Percentiles rank a stretch among this genome's conserved stretches.
phyloP scores from a whole-genome alignment of 2,329 filamentous ascomycete species.

The Ophiostoma populinum region DNA sequence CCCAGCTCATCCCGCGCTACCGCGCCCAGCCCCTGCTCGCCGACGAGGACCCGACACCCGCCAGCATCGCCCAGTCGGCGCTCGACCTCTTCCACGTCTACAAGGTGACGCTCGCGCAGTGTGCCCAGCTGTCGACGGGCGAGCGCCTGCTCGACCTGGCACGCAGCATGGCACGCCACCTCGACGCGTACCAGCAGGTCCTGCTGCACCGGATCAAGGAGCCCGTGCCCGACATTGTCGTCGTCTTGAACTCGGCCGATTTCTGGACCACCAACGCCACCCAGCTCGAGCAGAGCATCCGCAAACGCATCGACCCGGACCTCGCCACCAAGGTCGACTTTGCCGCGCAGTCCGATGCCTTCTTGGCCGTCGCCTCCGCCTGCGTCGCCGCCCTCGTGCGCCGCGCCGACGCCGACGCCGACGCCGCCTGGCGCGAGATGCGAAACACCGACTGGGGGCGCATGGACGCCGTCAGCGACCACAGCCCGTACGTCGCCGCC shows the following conservation, averaged over 20 bases:
- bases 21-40: slow-evolving; percentile 64
- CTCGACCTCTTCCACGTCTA: slow-evolving; percentile 98
- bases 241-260: slow-evolving; percentile 90
- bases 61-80: slow-evolving; percentile 80
- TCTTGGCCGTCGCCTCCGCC: slow-evolving; percentile 84
- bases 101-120: slow-evolving; percentile 80
- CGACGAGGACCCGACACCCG: slow-evolving; percentile 79
- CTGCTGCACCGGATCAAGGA: slow-evolving; percentile 42
- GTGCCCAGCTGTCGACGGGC: slow-evolving; percentile 89
- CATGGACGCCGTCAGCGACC: slow-evolving; percentile 83
- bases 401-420: slow-evolving; percentile 65
- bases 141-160: slow-evolving; percentile 71
- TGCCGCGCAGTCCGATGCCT: slow-evolving; percentile 83
- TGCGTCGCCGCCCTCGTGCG: slow-evolving; percentile 72
- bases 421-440: slow-evolving; percentile 92
- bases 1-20: slow-evolving; percentile 73
- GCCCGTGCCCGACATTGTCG: slow-evolving; percentile 63
- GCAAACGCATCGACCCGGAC: slow-evolving; percentile 69
- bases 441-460: slow-evolving; percentile 87
- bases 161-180: slow-evolving; percentile 72
- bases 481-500: slow-evolving; percentile 80
- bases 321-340: slow-evolving; percentile 64
- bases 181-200: slow-evolving; percentile 92
- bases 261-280: slow-evolving; percentile 92
- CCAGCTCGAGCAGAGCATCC: slow-evolving; percentile 89